These are phyloP conservation scores for Entomortierella lignicola DNA, from an alignment of 192 early-diverging fungal genomes.

Conservation along the genomic window DNA sequence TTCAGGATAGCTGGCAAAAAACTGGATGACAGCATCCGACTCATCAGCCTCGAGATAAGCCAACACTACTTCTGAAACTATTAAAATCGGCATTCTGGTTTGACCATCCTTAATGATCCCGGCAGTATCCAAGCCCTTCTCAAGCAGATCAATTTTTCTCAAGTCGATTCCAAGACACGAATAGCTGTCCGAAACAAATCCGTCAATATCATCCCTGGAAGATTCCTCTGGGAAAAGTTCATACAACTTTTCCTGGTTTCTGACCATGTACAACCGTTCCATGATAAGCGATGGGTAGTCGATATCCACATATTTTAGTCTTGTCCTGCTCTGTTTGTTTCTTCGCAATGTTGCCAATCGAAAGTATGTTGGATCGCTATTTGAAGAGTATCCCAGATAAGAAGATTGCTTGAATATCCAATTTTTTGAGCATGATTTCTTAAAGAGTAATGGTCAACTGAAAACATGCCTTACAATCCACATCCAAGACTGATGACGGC, in stretches of 20 bases:
- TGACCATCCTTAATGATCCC: constrained; percentile 6
- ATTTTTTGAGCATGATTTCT: too few species aligned
- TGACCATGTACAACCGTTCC: constrained; percentile 47
- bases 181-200: constrained; percentile 40
- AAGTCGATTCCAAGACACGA: constrained; percentile 46
- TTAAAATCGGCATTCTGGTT: constrained; percentile 22
- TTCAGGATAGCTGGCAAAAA: constrained; percentile 34
- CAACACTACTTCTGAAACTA: constrained; percentile 43
- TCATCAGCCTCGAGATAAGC: constrained; percentile 42
- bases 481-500: constrained; percentile 42
- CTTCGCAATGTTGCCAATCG: constrained; percentile 23
- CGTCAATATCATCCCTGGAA: constrained; percentile 25
- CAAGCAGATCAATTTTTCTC: constrained; percentile 17
- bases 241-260: constrained; percentile 22
- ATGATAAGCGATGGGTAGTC: constrained; percentile 42
- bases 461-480: constrained; percentile 32
- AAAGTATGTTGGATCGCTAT: constrained; percentile 44
- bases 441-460: background rate
- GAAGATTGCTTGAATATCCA: background rate
- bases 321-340: constrained; percentile 16
- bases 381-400: background rate
- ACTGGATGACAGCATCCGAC: constrained; percentile 36
- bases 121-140: constrained; percentile 15
- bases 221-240: constrained; percentile 35
- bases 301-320: constrained; percentile 41